phyloP scores from a whole-genome alignment of 2,329 filamentous ascomycete species.

The Hortaea werneckii region DNA sequence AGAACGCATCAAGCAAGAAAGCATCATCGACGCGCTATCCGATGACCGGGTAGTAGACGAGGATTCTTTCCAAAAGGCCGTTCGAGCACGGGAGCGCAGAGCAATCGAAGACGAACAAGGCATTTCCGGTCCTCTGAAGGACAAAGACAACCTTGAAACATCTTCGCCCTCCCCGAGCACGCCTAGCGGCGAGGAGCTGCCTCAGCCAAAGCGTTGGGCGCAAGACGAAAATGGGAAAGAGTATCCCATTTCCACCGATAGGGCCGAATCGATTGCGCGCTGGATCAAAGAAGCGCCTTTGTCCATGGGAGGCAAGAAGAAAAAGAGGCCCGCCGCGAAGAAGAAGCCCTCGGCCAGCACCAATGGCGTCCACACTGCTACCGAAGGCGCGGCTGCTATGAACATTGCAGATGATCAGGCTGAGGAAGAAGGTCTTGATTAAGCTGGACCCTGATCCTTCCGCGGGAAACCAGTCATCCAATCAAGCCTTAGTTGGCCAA shows the following conservation, averaged over 20 bases:
- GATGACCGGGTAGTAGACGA: constrained; percentile 61
- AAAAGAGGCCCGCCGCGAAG: constrained; percentile 25
- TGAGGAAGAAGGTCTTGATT: constrained; percentile 18
- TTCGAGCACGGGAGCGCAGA: constrained; percentile 50
- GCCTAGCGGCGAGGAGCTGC: constrained; percentile 2
- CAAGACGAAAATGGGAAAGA: constrained; percentile 57
- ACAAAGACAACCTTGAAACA: constrained; percentile 11
- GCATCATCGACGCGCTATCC: constrained; percentile 55
- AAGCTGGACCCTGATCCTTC: background rate
- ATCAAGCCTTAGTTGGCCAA: background rate
- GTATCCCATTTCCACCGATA: constrained; percentile 59
- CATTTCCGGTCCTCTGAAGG: constrained; percentile 23
- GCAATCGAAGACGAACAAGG: constrained; percentile 47
- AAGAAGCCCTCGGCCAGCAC: constrained; percentile 14
- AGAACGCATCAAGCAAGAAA: constrained; percentile 53
- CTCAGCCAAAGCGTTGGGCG: constrained; percentile 48
- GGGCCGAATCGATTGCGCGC: constrained; percentile 56
- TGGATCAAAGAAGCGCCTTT: constrained; percentile 53
- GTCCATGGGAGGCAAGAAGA: constrained; percentile 26
- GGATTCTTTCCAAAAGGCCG: constrained; percentile 52
- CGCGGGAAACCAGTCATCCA: background rate
- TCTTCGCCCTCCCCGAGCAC: constrained; percentile 5
- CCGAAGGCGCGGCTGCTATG: constrained; percentile 8
- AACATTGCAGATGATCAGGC: constrained; percentile 6
- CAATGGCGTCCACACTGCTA: constrained; percentile 7